Base-by-base conservation (phyloP, 202 grass and related monocot genomes). In the Carex arenaria region DNA sequence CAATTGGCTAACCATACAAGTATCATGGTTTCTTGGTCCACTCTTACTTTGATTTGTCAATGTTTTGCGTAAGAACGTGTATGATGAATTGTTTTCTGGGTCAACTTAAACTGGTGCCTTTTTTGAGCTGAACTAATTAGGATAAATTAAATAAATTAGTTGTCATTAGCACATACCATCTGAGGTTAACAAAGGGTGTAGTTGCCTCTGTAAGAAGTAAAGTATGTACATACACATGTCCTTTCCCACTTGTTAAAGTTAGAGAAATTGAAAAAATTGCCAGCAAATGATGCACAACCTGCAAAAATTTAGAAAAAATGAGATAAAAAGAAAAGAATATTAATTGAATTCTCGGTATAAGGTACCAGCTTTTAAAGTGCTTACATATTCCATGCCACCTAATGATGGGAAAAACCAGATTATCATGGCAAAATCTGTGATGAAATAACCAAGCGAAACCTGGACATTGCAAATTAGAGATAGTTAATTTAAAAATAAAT, bases 361-460 rank as follows among this genome's bases (percentile, higher is more conserved):
- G 5, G 59, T 36, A 15, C 45, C 30, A 52, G 56, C 38, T 32
- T 70, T 74, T 61, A 45, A 72, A 89, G 74, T 45, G 79, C 94
- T 92, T 86, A 97, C 94, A 89, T 88, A 94, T 90, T 97, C 94
- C 73, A 94, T 94, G 85, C 92, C 94, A 74, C 94, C 92, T 87
- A 97, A 89, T 23, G 83, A 89, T 61, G 92, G 94, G 72, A 94
- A 94, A 83, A 86, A 67, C 80, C 84, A 70, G 20, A 94, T 60
- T 57, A 97, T 94, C 90, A 92, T 94, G 12, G 31, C 67, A 66
- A 97, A 71, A 78, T 97, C 94, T 80, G 88, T 84, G 52, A 94
- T 72, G 71, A 97, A 97, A 53, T 94, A 97, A 43, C 92, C 90
- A 82, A 94, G 74, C 1, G 90, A 97, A 14, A 88, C 78, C 94